Evolutionary conservation across 495 filamentous ascomycete genomes (phyloP).

Genomic region (Elasticomyces elasticus): DNA sequence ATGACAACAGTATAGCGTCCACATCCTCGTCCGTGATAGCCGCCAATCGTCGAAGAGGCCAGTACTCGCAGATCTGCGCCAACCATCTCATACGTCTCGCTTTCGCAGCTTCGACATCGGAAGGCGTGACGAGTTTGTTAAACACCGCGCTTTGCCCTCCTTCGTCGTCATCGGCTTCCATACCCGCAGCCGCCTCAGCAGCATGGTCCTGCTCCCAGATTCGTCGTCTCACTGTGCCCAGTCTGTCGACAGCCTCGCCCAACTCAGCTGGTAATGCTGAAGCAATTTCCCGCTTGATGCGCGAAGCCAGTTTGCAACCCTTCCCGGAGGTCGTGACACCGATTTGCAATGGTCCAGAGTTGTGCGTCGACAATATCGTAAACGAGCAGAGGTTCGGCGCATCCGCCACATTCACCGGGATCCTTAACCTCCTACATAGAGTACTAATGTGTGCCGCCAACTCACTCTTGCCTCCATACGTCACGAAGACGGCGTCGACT

Average conservation of each 20-base stretch:
- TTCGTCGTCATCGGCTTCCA: slow-evolving; percentile 69
- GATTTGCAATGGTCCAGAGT: slow-evolving; percentile 85
- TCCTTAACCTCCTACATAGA: slow-evolving; percentile 66
- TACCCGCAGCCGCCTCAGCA: slow-evolving; percentile 31
- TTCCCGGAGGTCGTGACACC: slow-evolving; percentile 92
- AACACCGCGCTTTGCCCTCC: slow-evolving; percentile 78
- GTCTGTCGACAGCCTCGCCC: slow-evolving; percentile 66
- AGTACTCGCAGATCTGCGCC: slow-evolving; percentile 95
- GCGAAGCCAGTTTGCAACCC: slow-evolving; percentile 85
- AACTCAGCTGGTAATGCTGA: slow-evolving; percentile 67
- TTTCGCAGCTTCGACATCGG: slow-evolving; percentile 63
- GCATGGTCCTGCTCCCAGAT: slow-evolving; percentile 73
- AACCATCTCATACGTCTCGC: slow-evolving; percentile 85
- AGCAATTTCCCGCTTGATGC: slow-evolving; percentile 82
- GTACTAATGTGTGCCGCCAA: slow-evolving; percentile 58
- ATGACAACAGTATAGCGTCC: slow-evolving; percentile 57
- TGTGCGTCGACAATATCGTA: slow-evolving; percentile 75
- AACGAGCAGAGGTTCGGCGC: slow-evolving; percentile 83
- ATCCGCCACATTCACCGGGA: slow-evolving; percentile 89
- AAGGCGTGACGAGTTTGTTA: slow-evolving; percentile 67
- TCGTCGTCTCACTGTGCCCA: slow-evolving; percentile 65
- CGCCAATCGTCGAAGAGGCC: slow-evolving; percentile 77
- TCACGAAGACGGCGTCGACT: slow-evolving; percentile 90
- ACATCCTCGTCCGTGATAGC: slow-evolving; percentile 71
- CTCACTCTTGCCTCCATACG: slow-evolving; percentile 42